Evolutionary conservation across 2,329 filamentous ascomycete species (phyloP).

Genomic region (Ilyonectria destructans): DNA sequence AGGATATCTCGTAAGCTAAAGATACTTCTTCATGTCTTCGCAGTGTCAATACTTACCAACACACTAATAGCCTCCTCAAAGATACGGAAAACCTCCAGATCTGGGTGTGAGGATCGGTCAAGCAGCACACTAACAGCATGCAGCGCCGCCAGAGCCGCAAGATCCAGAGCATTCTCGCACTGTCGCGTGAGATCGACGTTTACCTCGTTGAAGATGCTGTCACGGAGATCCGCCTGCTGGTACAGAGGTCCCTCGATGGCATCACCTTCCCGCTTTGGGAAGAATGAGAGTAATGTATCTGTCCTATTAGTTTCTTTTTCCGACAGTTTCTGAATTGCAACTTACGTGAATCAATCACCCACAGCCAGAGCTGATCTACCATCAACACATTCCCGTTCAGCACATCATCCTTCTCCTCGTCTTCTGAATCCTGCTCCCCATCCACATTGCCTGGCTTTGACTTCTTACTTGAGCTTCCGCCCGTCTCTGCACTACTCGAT

Average conservation of each 20-base stretch:
- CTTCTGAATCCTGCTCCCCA: constrained; percentile 50
- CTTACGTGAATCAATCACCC: constrained; percentile 70
- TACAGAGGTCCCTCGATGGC: constrained; percentile 70
- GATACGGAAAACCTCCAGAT: constrained; percentile 76
- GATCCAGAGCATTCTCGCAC: constrained; percentile 74
- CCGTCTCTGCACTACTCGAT: constrained; percentile 47
- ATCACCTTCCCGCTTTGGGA: constrained; percentile 69
- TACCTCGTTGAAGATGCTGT: constrained; percentile 77
- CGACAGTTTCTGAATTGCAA: neutral
- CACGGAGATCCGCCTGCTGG: constrained; percentile 74
- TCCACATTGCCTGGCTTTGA: constrained; percentile 51
- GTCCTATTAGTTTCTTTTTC: neutral
- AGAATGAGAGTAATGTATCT: constrained; percentile 71
- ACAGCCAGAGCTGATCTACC: constrained; percentile 78
- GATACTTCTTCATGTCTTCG: fast-evolving
- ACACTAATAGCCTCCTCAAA: constrained; percentile 79
- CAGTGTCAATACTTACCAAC: constrained; percentile 59
- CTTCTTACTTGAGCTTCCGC: constrained; percentile 46
- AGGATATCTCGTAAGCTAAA: neutral
- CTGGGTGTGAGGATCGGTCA: constrained; percentile 72
- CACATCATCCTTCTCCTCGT: constrained; percentile 56
- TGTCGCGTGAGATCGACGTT: constrained; percentile 76
- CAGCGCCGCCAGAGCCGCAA: constrained; percentile 74
- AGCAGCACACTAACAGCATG: constrained; percentile 76
- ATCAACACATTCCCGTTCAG: constrained; percentile 74